Conservation (phyloP, 371 early-diverging fungal genomes). For the Nematocida minor region DNA sequence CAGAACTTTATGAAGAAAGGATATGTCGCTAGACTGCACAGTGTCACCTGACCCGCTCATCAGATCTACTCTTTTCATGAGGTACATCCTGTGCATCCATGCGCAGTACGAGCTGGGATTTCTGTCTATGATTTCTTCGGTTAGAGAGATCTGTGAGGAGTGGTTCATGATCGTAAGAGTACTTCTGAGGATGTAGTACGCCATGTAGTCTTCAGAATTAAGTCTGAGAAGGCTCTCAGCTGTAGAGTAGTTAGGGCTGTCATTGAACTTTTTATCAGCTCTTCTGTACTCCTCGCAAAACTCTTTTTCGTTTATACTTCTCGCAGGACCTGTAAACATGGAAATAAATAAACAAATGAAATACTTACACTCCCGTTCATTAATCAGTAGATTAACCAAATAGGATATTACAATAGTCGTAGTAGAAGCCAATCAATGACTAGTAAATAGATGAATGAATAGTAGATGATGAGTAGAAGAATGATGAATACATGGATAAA, state of each 20-base stretch:
- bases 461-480: too few relatives aligned
- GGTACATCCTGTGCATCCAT: slow-evolving; percentile 56
- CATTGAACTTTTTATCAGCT: not conserved
- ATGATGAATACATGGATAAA: too few relatives aligned
- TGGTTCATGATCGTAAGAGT: not conserved
- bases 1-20: slow-evolving; percentile 2
- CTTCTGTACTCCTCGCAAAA: slow-evolving; percentile 35
- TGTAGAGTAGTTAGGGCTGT: not conserved
- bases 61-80: not conserved
- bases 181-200: slow-evolving; percentile 52
- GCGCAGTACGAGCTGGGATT: slow-evolving; percentile 58
- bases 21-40: not conserved
- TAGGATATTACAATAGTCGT: too few relatives aligned
- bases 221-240: slow-evolving; percentile 30
- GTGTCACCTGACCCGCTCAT: not conserved
- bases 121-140: slow-evolving; percentile 26
- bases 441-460: too few relatives aligned
- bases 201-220: slow-evolving; percentile 57
- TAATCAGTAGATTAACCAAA: too few relatives aligned
- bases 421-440: too few relatives aligned
- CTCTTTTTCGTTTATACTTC: slow-evolving; percentile 2
- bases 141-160: slow-evolving; percentile 42
- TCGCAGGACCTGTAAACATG: not conserved
- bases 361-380: too few relatives aligned
- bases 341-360: too few relatives aligned